phyloP scores from a whole-genome alignment of 2,329 filamentous ascomycete genomes.

The Amylocarpus encephaloides region DNA sequence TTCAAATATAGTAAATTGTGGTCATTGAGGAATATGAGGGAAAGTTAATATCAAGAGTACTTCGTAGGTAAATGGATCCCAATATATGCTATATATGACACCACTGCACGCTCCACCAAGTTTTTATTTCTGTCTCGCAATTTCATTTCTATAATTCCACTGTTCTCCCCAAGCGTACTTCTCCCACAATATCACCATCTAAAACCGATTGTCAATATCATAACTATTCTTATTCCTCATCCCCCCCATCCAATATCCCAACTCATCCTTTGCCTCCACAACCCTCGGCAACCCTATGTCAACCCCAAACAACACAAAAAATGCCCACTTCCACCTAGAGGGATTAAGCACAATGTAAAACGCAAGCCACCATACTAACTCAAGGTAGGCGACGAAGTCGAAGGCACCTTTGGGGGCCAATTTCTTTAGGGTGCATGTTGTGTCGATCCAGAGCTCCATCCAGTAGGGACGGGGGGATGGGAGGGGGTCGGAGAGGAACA shows the following conservation, averaged over 20 bases:
- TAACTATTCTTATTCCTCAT: conserved; percentile 29
- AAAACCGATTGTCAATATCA: conserved; percentile 26
- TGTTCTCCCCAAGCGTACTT: not conserved
- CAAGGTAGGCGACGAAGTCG: conserved; percentile 84
- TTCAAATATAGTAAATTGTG: too few species aligned
- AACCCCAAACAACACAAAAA: conserved; percentile 75
- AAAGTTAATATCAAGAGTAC: too few species aligned
- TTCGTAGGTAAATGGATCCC: too few species aligned
- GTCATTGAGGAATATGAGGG: too few species aligned
- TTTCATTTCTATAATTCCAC: too few species aligned
- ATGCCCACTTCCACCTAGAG: conserved; percentile 84
- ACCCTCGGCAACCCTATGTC: conserved; percentile 61
- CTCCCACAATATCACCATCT: not conserved
- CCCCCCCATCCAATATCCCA: conserved; percentile 49
- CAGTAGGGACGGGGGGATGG: conserved; percentile 63
- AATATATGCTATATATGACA: too few species aligned
- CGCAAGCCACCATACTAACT: conserved; percentile 78
- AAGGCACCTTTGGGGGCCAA: conserved; percentile 69
- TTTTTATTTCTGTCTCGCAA: too few species aligned
- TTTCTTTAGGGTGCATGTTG: conserved; percentile 66
- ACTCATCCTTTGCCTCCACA: conserved; percentile 57
- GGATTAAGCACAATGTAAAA: conserved; percentile 77
- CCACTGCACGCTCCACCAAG: too few species aligned
- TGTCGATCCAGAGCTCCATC: conserved; percentile 85
- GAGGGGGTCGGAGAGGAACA: conserved; percentile 77